These are phyloP conservation scores for Scenedesmus sp. DNA, from an alignment of 163 green algal species.

Conservation along the genomic window DNA sequence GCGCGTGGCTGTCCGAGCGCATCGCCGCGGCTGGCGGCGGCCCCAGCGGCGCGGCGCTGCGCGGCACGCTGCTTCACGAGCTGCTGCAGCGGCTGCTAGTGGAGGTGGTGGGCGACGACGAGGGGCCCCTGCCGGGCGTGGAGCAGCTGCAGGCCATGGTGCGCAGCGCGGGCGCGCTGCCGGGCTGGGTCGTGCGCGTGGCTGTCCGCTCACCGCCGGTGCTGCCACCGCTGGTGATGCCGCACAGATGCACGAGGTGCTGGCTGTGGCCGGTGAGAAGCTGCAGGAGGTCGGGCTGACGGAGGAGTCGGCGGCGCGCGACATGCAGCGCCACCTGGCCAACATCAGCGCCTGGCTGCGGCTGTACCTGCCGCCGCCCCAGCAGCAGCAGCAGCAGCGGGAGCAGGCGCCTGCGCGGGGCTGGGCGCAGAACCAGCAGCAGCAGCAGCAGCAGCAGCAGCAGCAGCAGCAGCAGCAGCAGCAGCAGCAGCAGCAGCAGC, in stretches of 20 bases:
- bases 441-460: slow-evolving; percentile 6
- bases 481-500: slow-evolving; percentile 8
- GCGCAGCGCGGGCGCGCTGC: neutral
- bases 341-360: slow-evolving; percentile 28
- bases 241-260: slow-evolving; percentile 48
- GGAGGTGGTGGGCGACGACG: slow-evolving; percentile 35
- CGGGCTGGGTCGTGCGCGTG: neutral
- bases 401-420: neutral
- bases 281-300: slow-evolving; percentile 68
- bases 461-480: neutral
- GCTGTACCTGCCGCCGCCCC: slow-evolving; percentile 9
- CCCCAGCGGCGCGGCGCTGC: slow-evolving; percentile 58
- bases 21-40: slow-evolving; percentile 56
- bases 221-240: slow-evolving; percentile 14
- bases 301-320: slow-evolving; percentile 49
- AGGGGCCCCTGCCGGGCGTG: slow-evolving; percentile 12
- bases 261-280: slow-evolving; percentile 48
- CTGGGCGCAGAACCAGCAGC: neutral
- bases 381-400: slow-evolving; percentile 9
- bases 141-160: slow-evolving; percentile 41
- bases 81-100: slow-evolving; percentile 72
- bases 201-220: too few relatives aligned
- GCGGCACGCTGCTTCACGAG: slow-evolving; percentile 80
- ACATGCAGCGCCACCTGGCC: slow-evolving; percentile 41
- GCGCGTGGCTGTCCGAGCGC: slow-evolving; percentile 76